A percentile compares a stretch with the other conserved stretches of the same genome.
Evolutionary conservation across 306 rosid genomes (phyloP).

Genomic region (Glycine tomentella): DNA sequence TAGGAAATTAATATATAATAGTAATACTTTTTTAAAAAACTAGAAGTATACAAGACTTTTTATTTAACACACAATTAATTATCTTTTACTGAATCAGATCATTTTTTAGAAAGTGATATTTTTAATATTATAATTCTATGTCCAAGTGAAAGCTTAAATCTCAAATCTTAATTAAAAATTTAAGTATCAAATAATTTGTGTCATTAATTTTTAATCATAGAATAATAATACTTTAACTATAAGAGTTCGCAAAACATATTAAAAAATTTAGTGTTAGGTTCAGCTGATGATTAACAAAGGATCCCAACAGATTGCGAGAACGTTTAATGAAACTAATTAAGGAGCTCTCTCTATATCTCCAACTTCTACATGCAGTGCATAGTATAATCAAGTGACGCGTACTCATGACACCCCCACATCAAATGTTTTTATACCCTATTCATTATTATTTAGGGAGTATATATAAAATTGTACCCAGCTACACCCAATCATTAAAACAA

Average conservation of each 20-base stretch:
- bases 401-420: conserved; percentile 55
- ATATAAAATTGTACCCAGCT: conserved; percentile 43
- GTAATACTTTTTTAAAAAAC: too few species aligned
- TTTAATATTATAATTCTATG: too few species aligned
- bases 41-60: too few species aligned
- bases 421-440: conserved; percentile 29
- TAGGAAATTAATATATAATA: background rate
- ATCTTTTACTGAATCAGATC: too few species aligned
- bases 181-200: too few species aligned
- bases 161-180: too few species aligned
- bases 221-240: conserved; percentile 35
- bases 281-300: conserved; percentile 58
- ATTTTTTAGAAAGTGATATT: too few species aligned
- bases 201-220: background rate
- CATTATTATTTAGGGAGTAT: conserved; percentile 41
- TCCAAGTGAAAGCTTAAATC: too few species aligned
- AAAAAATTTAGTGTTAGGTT: conserved; percentile 46
- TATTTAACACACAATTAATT: too few species aligned
- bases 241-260: conserved; percentile 28
- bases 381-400: conserved; percentile 11
- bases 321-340: background rate
- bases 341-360: background rate
- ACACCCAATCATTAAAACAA: conserved; percentile 58
- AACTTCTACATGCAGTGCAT: background rate
- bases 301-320: conserved; percentile 57